Conservation (phyloP, 805 yeast genomes). For the Kurtzmaniella cleridarum region DNA sequence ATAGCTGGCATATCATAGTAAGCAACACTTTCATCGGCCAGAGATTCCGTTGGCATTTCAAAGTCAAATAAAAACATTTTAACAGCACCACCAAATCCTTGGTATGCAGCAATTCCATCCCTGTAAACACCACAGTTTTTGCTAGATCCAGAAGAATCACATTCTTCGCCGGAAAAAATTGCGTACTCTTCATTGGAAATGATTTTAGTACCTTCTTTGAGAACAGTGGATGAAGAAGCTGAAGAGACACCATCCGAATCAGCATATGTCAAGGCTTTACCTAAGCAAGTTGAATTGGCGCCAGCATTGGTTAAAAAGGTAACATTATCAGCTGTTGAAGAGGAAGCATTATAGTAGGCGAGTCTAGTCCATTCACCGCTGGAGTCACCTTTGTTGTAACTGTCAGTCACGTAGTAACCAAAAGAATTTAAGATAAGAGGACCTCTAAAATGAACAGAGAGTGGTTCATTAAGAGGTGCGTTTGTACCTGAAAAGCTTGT, state of each 20-base stretch:
- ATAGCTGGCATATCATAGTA: conserved; percentile 67
- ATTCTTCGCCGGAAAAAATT: conserved; percentile 54
- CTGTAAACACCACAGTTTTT: conserved; percentile 75
- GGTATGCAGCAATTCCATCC: conserved; percentile 67
- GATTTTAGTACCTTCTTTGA: conserved; percentile 44
- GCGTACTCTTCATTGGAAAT: conserved; percentile 55
- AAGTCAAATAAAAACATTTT: conserved; percentile 74
- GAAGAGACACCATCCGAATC: conserved; percentile 47
- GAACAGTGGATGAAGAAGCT: conserved; percentile 43
- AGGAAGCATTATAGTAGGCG: conserved; percentile 52
- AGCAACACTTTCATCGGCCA: conserved; percentile 17
- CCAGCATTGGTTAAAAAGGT: conserved; percentile 68
- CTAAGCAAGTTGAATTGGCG: conserved; percentile 54
- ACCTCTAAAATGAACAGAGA: conserved; percentile 76
- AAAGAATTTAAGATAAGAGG: conserved; percentile 58
- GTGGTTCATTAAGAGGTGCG: conserved; percentile 62
- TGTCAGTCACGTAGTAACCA: conserved; percentile 51
- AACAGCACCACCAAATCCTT: conserved; percentile 61
- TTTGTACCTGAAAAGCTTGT: conserved; percentile 50
- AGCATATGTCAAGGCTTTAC: conserved; percentile 62
- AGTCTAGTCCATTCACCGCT: conserved; percentile 51
- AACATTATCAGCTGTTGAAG: conserved; percentile 51
- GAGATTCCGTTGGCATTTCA: conserved; percentile 55
- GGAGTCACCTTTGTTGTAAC: conserved; percentile 29
- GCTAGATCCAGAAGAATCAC: conserved; percentile 48